These are phyloP conservation scores for Malassezia vespertilionis DNA, from an alignment of 1,284 basidiomycete species.

Conservation along the genomic window DNA sequence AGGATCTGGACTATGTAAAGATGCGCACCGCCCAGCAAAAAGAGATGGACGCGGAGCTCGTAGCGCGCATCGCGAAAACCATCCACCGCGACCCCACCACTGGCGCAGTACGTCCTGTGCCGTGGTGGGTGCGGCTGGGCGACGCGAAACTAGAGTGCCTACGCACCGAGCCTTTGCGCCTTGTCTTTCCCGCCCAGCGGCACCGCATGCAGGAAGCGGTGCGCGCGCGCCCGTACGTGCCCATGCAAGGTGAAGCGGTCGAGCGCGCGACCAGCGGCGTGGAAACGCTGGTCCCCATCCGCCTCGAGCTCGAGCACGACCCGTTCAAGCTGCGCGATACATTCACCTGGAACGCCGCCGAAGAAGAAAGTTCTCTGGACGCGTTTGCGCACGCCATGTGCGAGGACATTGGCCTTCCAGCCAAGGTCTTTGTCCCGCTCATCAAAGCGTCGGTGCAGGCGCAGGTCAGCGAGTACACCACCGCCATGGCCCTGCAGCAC, in stretches of 20 bases:
- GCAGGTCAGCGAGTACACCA: conserved; percentile 63
- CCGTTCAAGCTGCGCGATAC: conserved; percentile 87
- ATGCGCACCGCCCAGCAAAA: conserved; percentile 37
- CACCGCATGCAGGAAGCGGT: conserved; percentile 53
- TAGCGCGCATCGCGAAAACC: conserved; percentile 23
- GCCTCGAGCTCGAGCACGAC: conserved; percentile 82
- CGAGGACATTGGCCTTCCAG: conserved; percentile 74
- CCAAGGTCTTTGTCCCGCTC: conserved; percentile 57
- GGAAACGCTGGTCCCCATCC: conserved; percentile 78
- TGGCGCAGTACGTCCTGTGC: conserved; percentile 22
- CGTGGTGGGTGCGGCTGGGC: conserved; percentile 39
- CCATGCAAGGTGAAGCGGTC: conserved; percentile 48
- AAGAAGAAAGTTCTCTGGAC: conserved; percentile 76
- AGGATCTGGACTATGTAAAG: conserved; percentile 52
- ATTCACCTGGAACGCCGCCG: conserved; percentile 88
- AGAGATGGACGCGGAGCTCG: conserved; percentile 26
- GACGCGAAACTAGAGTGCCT: conserved; percentile 20
- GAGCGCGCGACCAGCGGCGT: conserved; percentile 56
- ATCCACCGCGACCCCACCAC: conserved; percentile 21
- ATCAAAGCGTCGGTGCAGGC: conserved; percentile 79
- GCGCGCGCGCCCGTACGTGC: conserved; percentile 24
- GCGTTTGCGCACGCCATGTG: conserved; percentile 78
- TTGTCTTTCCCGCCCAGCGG: conserved; percentile 36
- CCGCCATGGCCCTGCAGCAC: conserved; percentile 28
- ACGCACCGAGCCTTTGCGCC: conserved; percentile 22